Conservation (phyloP, 2,329 filamentous ascomycete genomes). For the Colletotrichum sp. region DNA sequence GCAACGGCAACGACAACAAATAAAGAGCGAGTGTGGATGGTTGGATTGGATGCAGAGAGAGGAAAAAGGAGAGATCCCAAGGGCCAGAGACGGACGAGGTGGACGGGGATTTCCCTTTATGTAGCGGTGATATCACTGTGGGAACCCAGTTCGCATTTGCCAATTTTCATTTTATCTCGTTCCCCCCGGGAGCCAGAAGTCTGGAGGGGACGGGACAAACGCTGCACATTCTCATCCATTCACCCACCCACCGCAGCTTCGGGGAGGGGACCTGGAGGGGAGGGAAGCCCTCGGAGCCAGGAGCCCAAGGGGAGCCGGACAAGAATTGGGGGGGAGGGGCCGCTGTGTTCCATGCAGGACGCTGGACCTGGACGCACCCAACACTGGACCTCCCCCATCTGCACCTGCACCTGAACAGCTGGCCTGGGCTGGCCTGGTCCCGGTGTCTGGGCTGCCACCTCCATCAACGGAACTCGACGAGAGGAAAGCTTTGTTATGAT, state of each 20-base stretch:
- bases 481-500: background rate
- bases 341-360: background rate
- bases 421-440: background rate
- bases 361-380: background rate
- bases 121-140: slow-evolving; percentile 23
- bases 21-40: slow-evolving; percentile 6
- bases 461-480: background rate
- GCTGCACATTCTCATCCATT: background rate
- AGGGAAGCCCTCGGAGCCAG: background rate
- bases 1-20: background rate
- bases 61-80: background rate
- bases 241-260: background rate
- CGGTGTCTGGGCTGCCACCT: background rate
- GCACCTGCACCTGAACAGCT: background rate
- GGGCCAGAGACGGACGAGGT: background rate
- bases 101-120: slow-evolving; percentile 18
- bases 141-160: slow-evolving; percentile 21
- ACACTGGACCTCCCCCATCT: background rate
- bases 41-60: background rate
- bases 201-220: background rate
- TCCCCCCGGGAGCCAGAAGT: slow-evolving; percentile 1
- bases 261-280: background rate
- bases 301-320: background rate
- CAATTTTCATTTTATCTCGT: slow-evolving; percentile 21
- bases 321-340: background rate